A percentile compares a stretch with the other conserved stretches of the same genome.
phyloP scores from a whole-genome alignment of 2,329 filamentous ascomycete genomes.

The Colletotrichum eremochloae region DNA sequence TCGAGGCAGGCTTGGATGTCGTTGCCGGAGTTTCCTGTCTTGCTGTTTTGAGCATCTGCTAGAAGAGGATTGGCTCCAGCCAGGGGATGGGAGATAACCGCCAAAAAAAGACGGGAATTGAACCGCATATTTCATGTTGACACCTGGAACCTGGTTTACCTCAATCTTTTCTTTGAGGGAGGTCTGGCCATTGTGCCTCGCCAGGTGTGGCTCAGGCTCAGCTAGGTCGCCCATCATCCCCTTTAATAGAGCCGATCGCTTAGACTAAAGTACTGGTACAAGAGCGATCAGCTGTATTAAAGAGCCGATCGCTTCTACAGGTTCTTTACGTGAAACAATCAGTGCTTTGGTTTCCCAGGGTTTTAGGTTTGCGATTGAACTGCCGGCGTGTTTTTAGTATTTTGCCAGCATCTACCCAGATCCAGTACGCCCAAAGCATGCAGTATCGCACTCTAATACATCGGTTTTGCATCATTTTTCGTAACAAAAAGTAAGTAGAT shows the following conservation, averaged over 20 bases:
- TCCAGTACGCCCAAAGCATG: too few relatives aligned
- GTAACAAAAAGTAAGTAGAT: too few relatives aligned
- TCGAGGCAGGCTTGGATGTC: constrained; percentile 45
- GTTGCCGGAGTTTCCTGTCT: constrained; percentile 22
- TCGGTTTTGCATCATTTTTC: too few relatives aligned
- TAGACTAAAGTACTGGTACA: too few relatives aligned
- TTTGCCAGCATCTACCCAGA: too few relatives aligned
- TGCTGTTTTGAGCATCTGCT: background rate
- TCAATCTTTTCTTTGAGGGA: background rate
- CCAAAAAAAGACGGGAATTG: constrained; percentile 10
- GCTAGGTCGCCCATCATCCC: background rate
- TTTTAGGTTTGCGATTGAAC: too few relatives aligned
- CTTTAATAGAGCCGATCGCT: background rate
- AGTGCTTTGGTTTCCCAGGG: background rate
- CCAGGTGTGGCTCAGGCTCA: background rate
- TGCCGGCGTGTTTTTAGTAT: too few relatives aligned
- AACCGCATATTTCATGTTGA: constrained; percentile 14
- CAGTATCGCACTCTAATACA: too few relatives aligned
- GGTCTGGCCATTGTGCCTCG: background rate
- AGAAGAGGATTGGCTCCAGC: constrained; percentile 24
- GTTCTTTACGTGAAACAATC: too few relatives aligned
- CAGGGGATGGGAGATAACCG: background rate
- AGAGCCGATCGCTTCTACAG: too few relatives aligned
- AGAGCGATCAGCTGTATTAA: too few relatives aligned
- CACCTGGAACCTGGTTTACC: background rate